Percentiles rank a stretch among this genome's conserved stretches.
Conservation (phyloP, 441 rosid species). For the Isatis lusitanica region DNA sequence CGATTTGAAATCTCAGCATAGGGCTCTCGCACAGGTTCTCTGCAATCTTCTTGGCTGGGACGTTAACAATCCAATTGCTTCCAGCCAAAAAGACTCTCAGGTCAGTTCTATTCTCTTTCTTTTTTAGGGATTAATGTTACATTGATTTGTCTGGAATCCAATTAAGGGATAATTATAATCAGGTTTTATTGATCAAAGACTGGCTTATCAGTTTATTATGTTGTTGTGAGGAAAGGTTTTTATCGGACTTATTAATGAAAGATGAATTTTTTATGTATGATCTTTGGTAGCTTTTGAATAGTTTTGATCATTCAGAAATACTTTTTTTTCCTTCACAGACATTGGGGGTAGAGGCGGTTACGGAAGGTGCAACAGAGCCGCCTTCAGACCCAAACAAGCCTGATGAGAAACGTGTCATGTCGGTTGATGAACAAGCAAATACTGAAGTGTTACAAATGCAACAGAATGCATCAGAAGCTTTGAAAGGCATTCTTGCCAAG, state of each 20-base stretch:
- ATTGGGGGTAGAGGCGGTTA: slow-evolving; percentile 13
- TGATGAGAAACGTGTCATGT: slow-evolving; percentile 20
- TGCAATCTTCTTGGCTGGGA: slow-evolving; percentile 89
- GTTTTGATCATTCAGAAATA: not conserved
- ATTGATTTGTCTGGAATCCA: not conserved
- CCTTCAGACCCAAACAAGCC: slow-evolving; percentile 29
- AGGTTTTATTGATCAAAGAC: not conserved
- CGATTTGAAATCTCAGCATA: slow-evolving; percentile 52
- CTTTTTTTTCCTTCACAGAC: slow-evolving; percentile 2
- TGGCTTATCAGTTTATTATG: not conserved
- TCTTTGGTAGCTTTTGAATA: not conserved
- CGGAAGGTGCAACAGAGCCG: slow-evolving; percentile 43
- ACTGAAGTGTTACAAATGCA: slow-evolving; percentile 40
- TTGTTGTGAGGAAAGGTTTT: not conserved
- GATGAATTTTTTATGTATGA: slow-evolving; percentile 2
- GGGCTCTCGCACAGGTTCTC: slow-evolving; percentile 64
- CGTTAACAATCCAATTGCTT: slow-evolving; percentile 41
- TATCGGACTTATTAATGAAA: not conserved
- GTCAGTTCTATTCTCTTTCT: not conserved
- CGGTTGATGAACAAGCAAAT: slow-evolving; percentile 42
- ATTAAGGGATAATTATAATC: not conserved
- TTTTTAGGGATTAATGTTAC: not conserved
- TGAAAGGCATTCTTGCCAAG: slow-evolving; percentile 40
- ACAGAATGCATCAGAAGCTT: slow-evolving; percentile 44
- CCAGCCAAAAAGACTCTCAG: slow-evolving; percentile 31